Base-by-base conservation (phyloP, 2,329 filamentous ascomycete genomes). In the Fusarium sp. region DNA sequence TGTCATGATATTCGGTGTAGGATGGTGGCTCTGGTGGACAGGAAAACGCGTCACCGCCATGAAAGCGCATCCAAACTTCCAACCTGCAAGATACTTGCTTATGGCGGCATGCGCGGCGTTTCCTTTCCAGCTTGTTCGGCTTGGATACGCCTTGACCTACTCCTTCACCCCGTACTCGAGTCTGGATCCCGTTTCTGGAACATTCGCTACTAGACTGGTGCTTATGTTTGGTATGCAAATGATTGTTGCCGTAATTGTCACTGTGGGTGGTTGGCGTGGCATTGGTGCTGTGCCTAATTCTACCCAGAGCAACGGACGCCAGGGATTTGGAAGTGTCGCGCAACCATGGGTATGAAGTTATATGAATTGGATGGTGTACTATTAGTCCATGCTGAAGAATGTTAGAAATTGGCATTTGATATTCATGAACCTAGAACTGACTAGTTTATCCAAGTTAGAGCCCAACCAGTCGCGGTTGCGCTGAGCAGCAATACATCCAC, bases 321-420 rank as follows among this genome's bases (percentile, higher is more conserved):
- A 55, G 20, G 52, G 36, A 15, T 55, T 42, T 12, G 35, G 27
- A 18, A 55, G 18, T 10, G 52, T 55, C 12, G 36, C 36, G 4
- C 41, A 44, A 3, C 52, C 52, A 3, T 55, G 52, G 52, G 27
- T 44, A 29, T 54, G 4, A 31, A 18, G 18, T 27, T 7, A 15
- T 12, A 2, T 4, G 4, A 3, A 12, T 52, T 7, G 0, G 1
- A 5, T 11, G 4, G 3, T 47, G 3, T 5, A 11, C 4, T 27
- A 7, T 27, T 27, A 27, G 27, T 27, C 7, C 27, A 27, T 27
- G 27, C 27, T 27, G 27, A 7, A 27, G 6, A 27, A 27, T 27
- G 27, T 27, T 27, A 7, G 7, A 27, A 27, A 27, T 27, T 27
- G 27, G 27, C 27, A 27, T 27, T 27, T 27, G 5, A 27, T 27